Base-by-base conservation (phyloP, 306 rosid species). In the Quercus berberidifolia region DNA sequence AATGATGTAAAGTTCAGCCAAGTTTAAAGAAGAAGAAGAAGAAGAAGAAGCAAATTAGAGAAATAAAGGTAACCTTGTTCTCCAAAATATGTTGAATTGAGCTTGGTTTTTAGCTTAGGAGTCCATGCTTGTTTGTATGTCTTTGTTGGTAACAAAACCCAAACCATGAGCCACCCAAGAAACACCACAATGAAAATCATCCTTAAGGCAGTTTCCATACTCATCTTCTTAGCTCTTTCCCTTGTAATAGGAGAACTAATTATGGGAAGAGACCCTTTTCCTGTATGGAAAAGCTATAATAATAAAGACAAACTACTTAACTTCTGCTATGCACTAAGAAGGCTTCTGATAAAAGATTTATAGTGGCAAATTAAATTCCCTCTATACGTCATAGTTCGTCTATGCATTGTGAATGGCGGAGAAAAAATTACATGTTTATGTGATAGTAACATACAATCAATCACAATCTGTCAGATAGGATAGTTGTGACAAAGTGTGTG, bases 81-180 rank as follows among this genome's bases (percentile, higher is more conserved):
- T 82, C 86, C 81, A 67, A 91, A 87, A 72, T 89, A 89, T 12
- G 91, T 82, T 30, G 91, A 87, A 56, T 79, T 69, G 41, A 89
- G 86, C 17, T 77, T 85, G 74, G 3, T 78, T 33, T 62, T 3
- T 14, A 91, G 81, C 49, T 69, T 56, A 71, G 87, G 85, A 43
- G 55, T 68, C 95, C 92, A 91, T 8, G 12, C 69, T 15, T 38
- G 7, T 6, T 28, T 77, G 86, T 87, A 91, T 55, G 43, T 30
- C 79, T 85, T 85, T 14, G 93, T 89, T 12, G 93, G 96, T 67
- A 89, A 21, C 84, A 89, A 13, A 55, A 80, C 72, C 96, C 96
- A 91, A 74, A 87, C 75, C 30, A 78, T 6, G 41, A 91, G 71
- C 91, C 90, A 91, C 56, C 89, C 88, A 74, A 79, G 33, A 78